Base-by-base conservation (phyloP, 805 yeast genomes). In the Maudiozyma serrabonitensis region DNA sequence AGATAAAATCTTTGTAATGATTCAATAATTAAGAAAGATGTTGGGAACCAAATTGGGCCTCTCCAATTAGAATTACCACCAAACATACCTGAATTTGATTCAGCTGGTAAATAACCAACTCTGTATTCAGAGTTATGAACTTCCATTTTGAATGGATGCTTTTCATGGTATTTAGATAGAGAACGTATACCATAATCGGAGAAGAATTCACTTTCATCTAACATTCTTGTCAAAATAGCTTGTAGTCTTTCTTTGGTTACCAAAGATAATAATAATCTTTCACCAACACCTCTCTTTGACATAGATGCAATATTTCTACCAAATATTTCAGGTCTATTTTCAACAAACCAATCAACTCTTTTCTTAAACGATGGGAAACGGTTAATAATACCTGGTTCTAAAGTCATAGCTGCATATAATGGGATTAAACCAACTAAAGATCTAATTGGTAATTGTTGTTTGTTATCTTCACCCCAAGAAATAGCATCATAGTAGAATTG, bases 11-110 rank as follows among this genome's bases (percentile, higher is more conserved):
- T 75, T 67, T 90, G 93, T 58, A 89, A 72, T 0, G 95, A 80
- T 71, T 89, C 97, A 50, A 89, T 87, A 43, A 89, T 71, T 53
- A 89, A 71, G 66, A 90, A 89, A 61, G 85, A 90, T 12, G 87
- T 87, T 19, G 97, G 95, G 74, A 89, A 87, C 97, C 97, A 89
- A 57, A 89, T 87, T 16, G 97, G 96, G 2, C 97, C 97, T 66
- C 97, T 77, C 97, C 97, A 89, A 69, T 89, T 90, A 18, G 96
- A 88, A 65, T 89, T 89, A 52, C 97, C 97, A 48, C 97, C 97
- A 75, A 89, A 89, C 79, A 90, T 78, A 6, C 95, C 95, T 6
- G 95, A 83, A 61, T 87, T 91, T 35, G 95, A 84, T 63, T 87
- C 95, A 32, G 95, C 96, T 4, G 95, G 84, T 46, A 88, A 75